Evolutionary conservation across 176 grass and related monocot genomes (phyloP), one percentile per base, ranked within the genome.

Genomic region (Paspalum notatum): DNA sequence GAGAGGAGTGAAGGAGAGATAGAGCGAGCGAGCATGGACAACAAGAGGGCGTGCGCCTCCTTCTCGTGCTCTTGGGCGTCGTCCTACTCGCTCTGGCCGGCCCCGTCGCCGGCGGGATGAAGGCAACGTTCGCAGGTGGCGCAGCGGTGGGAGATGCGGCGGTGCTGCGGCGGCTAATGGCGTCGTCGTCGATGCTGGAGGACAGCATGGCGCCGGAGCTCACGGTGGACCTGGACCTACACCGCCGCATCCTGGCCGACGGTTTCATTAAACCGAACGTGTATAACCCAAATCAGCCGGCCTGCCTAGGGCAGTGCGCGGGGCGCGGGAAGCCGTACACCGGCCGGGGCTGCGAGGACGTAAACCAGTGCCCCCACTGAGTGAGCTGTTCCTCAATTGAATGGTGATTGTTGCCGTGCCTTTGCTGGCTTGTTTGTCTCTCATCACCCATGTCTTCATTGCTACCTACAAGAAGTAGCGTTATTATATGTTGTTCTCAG

Each of bases 161-260:
- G 49, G 59, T 16, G 25, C 49, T 72, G 68, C 59, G 13, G 47
- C 68, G 37, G 49, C 22, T 80, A 59, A 78, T 70, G 74, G 74
- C 65, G 76, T 44, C 41, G 40, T 39, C 70, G 18, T 39, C 70
- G 49, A 73, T 13, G 77, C 84, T 81, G 20, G 84, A 86, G 77
- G 70, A 73, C 9, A 4, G 68, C 8, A 46, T 72, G 8, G 69
- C 47, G 69, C 47, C 47, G 47, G 69, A 72, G 69, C 69, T 72
- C 15, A 38, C 25, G 25, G 69, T 72, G 25, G 47, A 72, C 12
- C 13, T 83, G 22, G 79, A 82, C 50, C 40, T 82, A 22, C 85
- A 87, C 66, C 85, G 85, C 61, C 78, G 79, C 55, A 67, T 82
- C 22, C 85, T 87, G 38, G 40, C 69, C 15, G 69, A 25, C 14